Conservation (phyloP, 306 rosid genomes). For the Prunus armeniaca region DNA sequence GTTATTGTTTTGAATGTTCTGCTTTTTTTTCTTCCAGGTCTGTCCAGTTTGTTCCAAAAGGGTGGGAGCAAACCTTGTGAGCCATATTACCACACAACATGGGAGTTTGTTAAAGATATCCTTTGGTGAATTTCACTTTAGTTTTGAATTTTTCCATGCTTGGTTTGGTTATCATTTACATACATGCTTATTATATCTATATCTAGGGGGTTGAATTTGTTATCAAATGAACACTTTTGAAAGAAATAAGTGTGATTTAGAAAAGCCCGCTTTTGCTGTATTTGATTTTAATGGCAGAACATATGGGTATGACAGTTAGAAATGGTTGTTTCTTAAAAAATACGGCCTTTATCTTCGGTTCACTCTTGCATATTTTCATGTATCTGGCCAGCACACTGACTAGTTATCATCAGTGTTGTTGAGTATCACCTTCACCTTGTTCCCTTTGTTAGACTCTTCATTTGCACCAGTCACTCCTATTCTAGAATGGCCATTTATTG, state of each 20-base stretch:
- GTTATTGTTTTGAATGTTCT: neutral
- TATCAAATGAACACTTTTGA: neutral
- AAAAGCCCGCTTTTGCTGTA: neutral
- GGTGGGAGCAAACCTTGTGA: slow-evolving; percentile 73
- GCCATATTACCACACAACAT: slow-evolving; percentile 75
- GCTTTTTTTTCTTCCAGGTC: slow-evolving; percentile 44
- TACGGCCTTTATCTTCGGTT: neutral
- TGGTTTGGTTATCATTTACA: neutral
- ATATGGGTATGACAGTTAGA: neutral
- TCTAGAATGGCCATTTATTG: neutral
- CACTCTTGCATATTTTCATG: neutral
- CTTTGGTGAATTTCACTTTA: slow-evolving; percentile 33
- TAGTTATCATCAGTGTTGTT: neutral
- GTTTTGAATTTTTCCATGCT: neutral
- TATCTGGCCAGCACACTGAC: neutral
- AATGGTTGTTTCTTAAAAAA: neutral
- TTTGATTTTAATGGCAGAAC: neutral
- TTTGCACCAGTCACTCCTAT: neutral
- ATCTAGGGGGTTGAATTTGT: neutral
- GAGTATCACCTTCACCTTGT: neutral
- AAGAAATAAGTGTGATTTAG: neutral
- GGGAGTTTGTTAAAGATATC: slow-evolving; percentile 82
- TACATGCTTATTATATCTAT: neutral
- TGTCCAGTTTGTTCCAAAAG: slow-evolving; percentile 72
- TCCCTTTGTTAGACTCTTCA: neutral